Evolutionary conservation across 2,329 filamentous ascomycete genomes (phyloP).

Genomic region (Geoglossum cookeanum): DNA sequence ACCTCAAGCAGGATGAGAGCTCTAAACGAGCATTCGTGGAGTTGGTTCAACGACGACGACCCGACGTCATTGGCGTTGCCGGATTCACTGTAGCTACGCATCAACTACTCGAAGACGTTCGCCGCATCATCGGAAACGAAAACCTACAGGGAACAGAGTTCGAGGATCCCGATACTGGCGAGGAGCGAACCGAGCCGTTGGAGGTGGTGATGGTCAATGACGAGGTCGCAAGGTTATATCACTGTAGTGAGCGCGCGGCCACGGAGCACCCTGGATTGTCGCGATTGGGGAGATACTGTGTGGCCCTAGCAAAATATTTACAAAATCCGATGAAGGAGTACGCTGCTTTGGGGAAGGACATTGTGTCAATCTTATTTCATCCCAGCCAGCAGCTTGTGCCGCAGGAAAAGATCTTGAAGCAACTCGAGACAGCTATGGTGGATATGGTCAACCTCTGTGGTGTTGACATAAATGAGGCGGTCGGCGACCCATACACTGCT

Average conservation of each 20-base stretch:
- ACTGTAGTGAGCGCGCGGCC: conserved; percentile 64
- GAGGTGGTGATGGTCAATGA: conserved; percentile 90
- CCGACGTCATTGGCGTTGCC: conserved; percentile 77
- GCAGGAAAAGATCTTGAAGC: conserved; percentile 67
- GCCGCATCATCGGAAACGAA: conserved; percentile 58
- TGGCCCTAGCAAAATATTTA: conserved; percentile 75
- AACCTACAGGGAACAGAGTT: conserved; percentile 65
- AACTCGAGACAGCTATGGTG: conserved; percentile 89
- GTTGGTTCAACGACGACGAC: conserved; percentile 57
- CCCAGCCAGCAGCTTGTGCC: conserved; percentile 76
- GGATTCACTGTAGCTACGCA: conserved; percentile 79
- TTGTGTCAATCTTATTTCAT: conserved; percentile 74
- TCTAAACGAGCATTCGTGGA: conserved; percentile 56
- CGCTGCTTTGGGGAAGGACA: conserved; percentile 73
- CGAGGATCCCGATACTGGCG: conserved; percentile 56
- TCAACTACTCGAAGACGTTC: conserved; percentile 63
- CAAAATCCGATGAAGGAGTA: conserved; percentile 96
- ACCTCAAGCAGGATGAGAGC: conserved; percentile 47
- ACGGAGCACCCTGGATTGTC: conserved; percentile 65
- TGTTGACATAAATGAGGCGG: conserved; percentile 85
- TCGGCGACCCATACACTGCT: conserved; percentile 61
- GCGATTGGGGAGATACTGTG: conserved; percentile 70
- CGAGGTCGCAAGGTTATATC: conserved; percentile 90
- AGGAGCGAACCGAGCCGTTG: conserved; percentile 57
- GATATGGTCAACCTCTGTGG: conserved; percentile 97